Evolutionary conservation across 2,329 filamentous ascomycete species (phyloP).

Genomic region (Colletotrichum sp.): DNA sequence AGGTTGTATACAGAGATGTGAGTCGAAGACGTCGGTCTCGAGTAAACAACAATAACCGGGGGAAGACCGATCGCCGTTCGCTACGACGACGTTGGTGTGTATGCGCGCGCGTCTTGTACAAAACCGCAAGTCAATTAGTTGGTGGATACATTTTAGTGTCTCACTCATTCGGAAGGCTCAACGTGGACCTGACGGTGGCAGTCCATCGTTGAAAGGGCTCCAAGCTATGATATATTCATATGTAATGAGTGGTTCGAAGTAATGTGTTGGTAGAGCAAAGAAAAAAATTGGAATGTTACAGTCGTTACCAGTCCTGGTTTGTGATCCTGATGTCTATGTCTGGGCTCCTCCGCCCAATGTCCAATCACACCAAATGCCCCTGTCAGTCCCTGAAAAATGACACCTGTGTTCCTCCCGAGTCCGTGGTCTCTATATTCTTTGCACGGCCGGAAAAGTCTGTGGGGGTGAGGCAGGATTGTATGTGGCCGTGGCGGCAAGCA

Average conservation of each 20-base stretch:
- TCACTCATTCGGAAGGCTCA: slow-evolving; percentile 13
- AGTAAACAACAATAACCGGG: neutral
- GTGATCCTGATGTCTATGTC: neutral
- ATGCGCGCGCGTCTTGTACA: slow-evolving; percentile 5
- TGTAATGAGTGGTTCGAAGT: slow-evolving; percentile 14
- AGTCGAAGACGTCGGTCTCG: neutral
- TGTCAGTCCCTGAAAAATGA: neutral
- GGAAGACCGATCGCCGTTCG: neutral
- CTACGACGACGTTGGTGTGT: neutral
- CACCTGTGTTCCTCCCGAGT: neutral
- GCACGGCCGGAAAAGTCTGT: neutral
- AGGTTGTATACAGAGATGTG: neutral
- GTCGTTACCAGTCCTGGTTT: slow-evolving; percentile 8
- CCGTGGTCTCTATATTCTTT: neutral
- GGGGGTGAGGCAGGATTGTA: neutral
- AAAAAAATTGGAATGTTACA: slow-evolving; percentile 11
- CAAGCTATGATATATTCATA: slow-evolving; percentile 14
- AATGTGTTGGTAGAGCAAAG: slow-evolving; percentile 16
- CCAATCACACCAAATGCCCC: neutral
- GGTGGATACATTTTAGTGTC: slow-evolving; percentile 4
- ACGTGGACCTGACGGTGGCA: slow-evolving; percentile 9
- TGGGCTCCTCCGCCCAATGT: neutral
- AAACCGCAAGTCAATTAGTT: neutral
- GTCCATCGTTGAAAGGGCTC: neutral
- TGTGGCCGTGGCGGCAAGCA: neutral